Evolutionary conservation across 2,329 filamentous ascomycete genomes (phyloP), one percentile per base, ranked within the genome.

Genomic region (Ophiosphaerella korrae): DNA sequence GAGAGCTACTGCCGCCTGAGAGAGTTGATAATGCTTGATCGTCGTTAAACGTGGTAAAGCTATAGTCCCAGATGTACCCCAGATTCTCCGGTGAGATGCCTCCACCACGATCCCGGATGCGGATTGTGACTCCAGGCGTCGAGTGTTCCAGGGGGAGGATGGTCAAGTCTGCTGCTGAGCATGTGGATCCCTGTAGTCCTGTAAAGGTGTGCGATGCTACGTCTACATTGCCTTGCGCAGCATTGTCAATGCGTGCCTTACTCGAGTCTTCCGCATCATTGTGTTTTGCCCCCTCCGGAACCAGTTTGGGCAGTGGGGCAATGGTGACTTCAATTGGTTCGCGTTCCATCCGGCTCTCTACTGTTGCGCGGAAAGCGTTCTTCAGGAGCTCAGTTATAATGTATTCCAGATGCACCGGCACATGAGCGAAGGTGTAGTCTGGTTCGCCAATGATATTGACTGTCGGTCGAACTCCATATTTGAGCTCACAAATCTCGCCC

Each of bases 371-470:
- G 77, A 97, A 99, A 1, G 92, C 90, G 68, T 99, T 99, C 75
- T 99, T 99, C 51, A 99, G 82, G 1, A 99, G 82, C 74, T 99
- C 94, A 0, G 93, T 99, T 58, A 97, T 84, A 58, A 99, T 97
- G 74, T 99, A 99, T 75, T 97, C 93, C 21, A 99, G 83, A 73
- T 99, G 94, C 72, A 96, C 94, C 12, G 94, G 94, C 7, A 99
- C 88, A 67, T 95, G 94, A 16, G 93, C 92, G 68, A 99, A 96
- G 0, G 86, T 88, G n/a, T 92, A 91, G 44, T 89, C 87, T 0
- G 89, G 87, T 70, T 95, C 88, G 58, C 94, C 94, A 60, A 92
- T 89, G 64, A 99, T 88, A 40, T 87, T 77, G 65, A 96, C 82
- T 2, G 82, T 83, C 0, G 94, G 94, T 0, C 94, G 85, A 1